phyloP scores from a whole-genome alignment of 148 eudicot genomes.

The Talinum fruticosum region DNA sequence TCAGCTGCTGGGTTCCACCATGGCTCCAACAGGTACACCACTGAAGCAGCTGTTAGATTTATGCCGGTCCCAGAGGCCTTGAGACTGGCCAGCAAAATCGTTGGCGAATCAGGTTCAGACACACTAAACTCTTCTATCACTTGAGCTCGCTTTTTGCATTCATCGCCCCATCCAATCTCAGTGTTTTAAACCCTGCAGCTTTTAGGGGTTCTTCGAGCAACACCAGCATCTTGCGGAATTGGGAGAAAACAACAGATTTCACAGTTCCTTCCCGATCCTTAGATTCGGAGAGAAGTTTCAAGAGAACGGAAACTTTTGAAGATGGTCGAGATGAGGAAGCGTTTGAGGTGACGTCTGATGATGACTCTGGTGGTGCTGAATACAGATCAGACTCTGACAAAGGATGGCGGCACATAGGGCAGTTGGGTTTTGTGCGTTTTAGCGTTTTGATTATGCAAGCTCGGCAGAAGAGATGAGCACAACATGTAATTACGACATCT shows the following conservation, averaged over 20 bases:
- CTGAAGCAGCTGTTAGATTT: conserved; percentile 79
- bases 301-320: conserved; percentile 61
- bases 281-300: conserved; percentile 61
- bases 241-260: conserved; percentile 85
- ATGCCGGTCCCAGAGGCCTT: conserved; percentile 87
- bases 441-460: conserved; percentile 77
- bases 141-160: conserved; percentile 64
- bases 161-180: conserved; percentile 90
- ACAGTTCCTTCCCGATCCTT: conserved; percentile 39
- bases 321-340: conserved; percentile 35
- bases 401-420: conserved; percentile 88
- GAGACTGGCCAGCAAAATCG: conserved; percentile 77
- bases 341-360: conserved; percentile 31
- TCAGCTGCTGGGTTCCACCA: conserved; percentile 99
- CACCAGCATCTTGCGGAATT: conserved; percentile 71
- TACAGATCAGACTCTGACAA: conserved; percentile 79
- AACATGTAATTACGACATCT: conserved; percentile 63
- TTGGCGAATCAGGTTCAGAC: conserved; percentile 52
- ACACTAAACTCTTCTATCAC: conserved; percentile 59
- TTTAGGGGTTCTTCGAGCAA: conserved; percentile 79
- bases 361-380: conserved; percentile 62
- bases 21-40: conserved; percentile 80
- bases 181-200: conserved; percentile 65
- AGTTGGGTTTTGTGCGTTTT: conserved; percentile 53
- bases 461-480: conserved; percentile 88